Base-by-base conservation (phyloP, 495 filamentous ascomycete species). In the Tuber borchii region DNA sequence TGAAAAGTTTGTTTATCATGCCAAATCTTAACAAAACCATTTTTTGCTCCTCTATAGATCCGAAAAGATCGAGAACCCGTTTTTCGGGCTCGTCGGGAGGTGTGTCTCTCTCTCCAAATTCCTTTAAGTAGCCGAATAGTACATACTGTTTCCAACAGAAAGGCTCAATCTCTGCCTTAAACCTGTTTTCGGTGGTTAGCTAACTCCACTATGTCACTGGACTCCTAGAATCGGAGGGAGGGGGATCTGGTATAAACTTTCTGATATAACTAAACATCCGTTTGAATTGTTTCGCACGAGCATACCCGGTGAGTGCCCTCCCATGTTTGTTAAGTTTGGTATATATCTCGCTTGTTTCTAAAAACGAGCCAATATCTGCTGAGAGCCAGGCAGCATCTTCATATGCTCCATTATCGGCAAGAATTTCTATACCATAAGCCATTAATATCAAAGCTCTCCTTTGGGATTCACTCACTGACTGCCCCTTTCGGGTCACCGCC, bases 1-100 rank as follows among this genome's bases (percentile, higher is more conserved):
- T 2, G 40, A 79, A 45, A 34, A 75, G 76, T 26, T 79, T 37
- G 42, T 78, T 75, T 72, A 78, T 20, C 77, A 79, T 71, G 34
- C 46, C 42, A 10, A 75, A 75, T 74, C 51, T 70, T 39, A 45
- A 48, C 10, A 72, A 73, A 12, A 69, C 22, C 0, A 1, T 8
- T 65, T 79, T 76, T 61, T 78, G 75, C 17, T 78, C 43, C 8
- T n/a, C 46, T 20, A 0, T 34, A 34, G 76, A 79, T 7, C 37
- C 37, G 4, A 39, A 2, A 39, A 39, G 37, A 39, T 39, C 4
- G 37, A 39, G 37, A 39, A 39, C 37, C 37, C 4, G 37, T 39
- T 39, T 39, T 39, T 39, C 37, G 4, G 4, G 4, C 37, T 39
- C 4, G 37, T 39, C 37, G 37, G 37, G 37, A 39, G 4, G 1